Conservation (phyloP, 345 rosid species). For the Abelmoschus esculentus region DNA sequence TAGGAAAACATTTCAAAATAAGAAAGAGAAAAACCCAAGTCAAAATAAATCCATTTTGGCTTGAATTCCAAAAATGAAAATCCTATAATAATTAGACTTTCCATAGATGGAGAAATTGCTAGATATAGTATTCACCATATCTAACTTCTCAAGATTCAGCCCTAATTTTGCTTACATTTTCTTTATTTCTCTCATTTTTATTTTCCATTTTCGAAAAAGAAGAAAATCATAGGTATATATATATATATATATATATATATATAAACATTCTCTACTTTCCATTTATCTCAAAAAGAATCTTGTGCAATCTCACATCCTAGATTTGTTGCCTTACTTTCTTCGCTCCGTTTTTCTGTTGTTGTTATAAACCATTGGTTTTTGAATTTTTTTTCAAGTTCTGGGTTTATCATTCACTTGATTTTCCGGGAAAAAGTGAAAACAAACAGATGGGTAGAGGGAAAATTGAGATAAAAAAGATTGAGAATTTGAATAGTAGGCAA, state of each 20-base stretch:
- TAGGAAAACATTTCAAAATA: neutral
- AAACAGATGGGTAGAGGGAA: conserved; percentile 41
- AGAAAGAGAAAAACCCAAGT: neutral
- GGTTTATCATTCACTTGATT: neutral
- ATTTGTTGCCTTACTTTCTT: neutral
- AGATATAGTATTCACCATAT: conserved; percentile 25
- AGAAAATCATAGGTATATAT: neutral
- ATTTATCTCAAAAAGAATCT: neutral
- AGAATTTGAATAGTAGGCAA: conserved; percentile 43
- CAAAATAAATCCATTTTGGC: neutral
- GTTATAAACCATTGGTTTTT: neutral
- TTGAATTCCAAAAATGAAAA: neutral
- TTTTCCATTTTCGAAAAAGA: conserved; percentile 5
- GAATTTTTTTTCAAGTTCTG: neutral
- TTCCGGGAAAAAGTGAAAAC: neutral
- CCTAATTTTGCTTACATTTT: conserved; percentile 33
- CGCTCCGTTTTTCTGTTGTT: neutral
- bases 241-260: conserved; percentile 14
- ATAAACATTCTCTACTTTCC: neutral
- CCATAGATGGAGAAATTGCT: conserved; percentile 21
- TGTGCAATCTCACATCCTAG: neutral
- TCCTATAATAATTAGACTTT: conserved; percentile 11
- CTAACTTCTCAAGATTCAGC: conserved; percentile 16
- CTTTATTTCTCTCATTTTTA: conserved; percentile 14
- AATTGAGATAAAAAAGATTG: conserved; percentile 43